Evolutionary conservation across 441 rosid species (phyloP), one percentile per base, ranked within the genome.

Genomic region (Pelargonium exstipulatum): DNA sequence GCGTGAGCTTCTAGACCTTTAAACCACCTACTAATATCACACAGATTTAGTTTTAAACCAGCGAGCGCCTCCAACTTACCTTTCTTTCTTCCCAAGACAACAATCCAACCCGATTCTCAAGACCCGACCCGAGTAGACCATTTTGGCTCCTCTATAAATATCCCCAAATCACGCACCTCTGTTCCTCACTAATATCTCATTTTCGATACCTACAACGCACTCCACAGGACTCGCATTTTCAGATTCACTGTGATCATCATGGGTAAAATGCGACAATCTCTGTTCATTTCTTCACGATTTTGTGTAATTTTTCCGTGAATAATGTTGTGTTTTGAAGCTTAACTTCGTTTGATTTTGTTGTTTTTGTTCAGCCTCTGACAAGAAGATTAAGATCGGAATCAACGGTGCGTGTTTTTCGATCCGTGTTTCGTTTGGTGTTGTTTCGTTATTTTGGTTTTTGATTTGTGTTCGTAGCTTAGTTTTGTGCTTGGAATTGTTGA

Each of bases 361-460:
- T 1, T 1, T 9, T 49, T 49, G 57, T 49, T 16, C 20, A 49
- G 57, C n/a, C 16, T 49, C 57, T 49, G 57, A 49, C 37, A 84
- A 82, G 88, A 88, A 80, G 74, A 74, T 88, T 55, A 88, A 80
- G 84, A 85, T 88, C 82, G 91, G 94, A 57, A 86, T 86, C 81
- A 86, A 88, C 18, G 57, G 57, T 49, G 16, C 13, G 57, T 49
- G 57, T 49, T 13, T 49, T n/a, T 14, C 35, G 7, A n/a, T 13
- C 18, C 18, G 18, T n/a, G 57, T 4, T 49, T 14, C 1, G 57
- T 13, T 49, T n/a, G 1, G 57, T 5, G 57, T 49, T 49, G 57
- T 2, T 49, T 16, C 7, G 57, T 4, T 49, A 13, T 49, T 14
- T 49, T 3, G 57, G 20, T 57, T 57, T 16, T 17, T 62, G 37